phyloP scores from a whole-genome alignment of 2,329 filamentous ascomycete species.

The Ilyonectria robusta region DNA sequence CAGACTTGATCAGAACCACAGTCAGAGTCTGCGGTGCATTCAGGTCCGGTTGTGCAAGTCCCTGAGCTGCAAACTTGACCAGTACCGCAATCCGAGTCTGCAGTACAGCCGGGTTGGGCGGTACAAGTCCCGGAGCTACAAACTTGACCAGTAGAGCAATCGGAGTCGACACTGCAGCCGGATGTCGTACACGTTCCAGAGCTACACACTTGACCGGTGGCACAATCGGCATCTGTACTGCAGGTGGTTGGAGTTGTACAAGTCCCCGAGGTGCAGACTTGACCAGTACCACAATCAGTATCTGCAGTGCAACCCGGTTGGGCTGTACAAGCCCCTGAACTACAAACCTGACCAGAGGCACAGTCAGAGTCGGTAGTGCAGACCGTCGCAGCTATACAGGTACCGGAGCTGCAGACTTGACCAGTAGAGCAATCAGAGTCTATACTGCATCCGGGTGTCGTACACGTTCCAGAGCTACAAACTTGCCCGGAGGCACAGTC shows the following conservation, averaged over 20 bases:
- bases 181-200: too few relatives aligned
- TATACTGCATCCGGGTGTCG: not conserved
- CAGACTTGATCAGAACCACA: too few relatives aligned
- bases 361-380: constrained; percentile 5
- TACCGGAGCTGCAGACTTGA: not conserved
- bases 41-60: too few relatives aligned
- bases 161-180: not conserved
- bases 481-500: not conserved
- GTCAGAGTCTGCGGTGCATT: too few relatives aligned
- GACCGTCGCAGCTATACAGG: not conserved
- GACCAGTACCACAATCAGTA: not conserved
- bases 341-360: not conserved
- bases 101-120: not conserved
- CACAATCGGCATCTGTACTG: not conserved
- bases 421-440: not conserved
- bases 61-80: not conserved
- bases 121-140: not conserved
- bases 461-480: not conserved
- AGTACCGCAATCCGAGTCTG: not conserved
- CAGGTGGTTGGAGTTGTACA: not conserved
- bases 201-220: not conserved
- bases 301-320: not conserved
- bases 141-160: not conserved
- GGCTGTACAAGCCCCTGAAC: not conserved
- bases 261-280: not conserved